phyloP scores from a whole-genome alignment of 2,329 filamentous ascomycete species.

The Fusarium dimerum region DNA sequence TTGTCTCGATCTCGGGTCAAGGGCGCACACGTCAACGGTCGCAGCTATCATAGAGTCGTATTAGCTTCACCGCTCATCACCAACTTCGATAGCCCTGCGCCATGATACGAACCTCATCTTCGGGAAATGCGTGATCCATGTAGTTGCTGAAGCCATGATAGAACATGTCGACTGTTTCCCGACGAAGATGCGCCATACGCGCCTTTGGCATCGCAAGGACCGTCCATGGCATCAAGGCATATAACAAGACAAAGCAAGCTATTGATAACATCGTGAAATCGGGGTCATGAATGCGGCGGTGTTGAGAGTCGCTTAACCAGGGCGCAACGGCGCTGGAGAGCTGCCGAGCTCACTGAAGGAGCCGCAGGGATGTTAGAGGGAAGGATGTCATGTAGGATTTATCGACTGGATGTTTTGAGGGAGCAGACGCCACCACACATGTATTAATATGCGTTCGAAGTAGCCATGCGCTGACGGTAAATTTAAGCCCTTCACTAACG shows the following conservation, averaged over 20 bases:
- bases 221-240: conserved; percentile 43
- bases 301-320: conserved; percentile 18
- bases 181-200: conserved; percentile 56
- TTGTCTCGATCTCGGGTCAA: conserved; percentile 82
- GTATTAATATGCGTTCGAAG: no score
- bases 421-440: no score
- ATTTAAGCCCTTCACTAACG: no score
- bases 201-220: conserved; percentile 55
- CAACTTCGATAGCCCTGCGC: conserved; percentile 3
- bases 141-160: conserved; percentile 97
- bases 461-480: no score
- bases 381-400: conserved; percentile 6
- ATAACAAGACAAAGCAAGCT: conserved; percentile 25
- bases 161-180: conserved; percentile 76
- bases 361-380: conserved; percentile 7
- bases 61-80: conserved; percentile 16
- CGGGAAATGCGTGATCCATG: conserved; percentile 89
- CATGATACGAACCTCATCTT: conserved; percentile 71
- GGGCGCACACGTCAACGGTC: conserved; percentile 81
- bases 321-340: conserved; percentile 21
- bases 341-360: conserved; percentile 27
- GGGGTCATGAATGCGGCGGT: conserved; percentile 20
- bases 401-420: no score
- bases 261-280: conserved; percentile 32
- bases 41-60: conserved; percentile 56